Evolutionary conservation across 495 filamentous ascomycete genomes (phyloP).

Genomic region (Neurospora sp.): DNA sequence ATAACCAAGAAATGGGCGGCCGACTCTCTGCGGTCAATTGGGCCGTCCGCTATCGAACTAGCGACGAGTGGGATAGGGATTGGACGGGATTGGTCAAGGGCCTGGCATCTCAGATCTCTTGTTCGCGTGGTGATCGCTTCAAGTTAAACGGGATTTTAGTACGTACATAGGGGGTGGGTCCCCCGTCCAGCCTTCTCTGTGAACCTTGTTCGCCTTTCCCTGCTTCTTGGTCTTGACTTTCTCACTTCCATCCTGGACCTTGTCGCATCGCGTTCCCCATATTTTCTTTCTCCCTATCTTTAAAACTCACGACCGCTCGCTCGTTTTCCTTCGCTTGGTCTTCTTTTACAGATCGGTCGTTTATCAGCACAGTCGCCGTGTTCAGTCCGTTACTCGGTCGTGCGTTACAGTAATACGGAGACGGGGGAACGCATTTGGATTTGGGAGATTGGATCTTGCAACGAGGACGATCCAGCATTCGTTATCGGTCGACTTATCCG

Average conservation of each 20-base stretch:
- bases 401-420: background rate
- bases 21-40: background rate
- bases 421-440: background rate
- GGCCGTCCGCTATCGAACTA: background rate
- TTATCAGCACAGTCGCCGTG: background rate
- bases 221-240: background rate
- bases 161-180: background rate
- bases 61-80: background rate
- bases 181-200: background rate
- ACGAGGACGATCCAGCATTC: background rate
- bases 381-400: background rate
- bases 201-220: background rate
- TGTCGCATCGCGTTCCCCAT: background rate
- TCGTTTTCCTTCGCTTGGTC: background rate
- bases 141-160: background rate
- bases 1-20: background rate
- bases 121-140: background rate
- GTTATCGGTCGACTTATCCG: background rate
- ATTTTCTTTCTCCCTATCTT: background rate
- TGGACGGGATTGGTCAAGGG: background rate
- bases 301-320: background rate
- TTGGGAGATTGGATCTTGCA: background rate
- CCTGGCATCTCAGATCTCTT: background rate
- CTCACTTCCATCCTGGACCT: background rate
- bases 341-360: background rate